Percentiles rank a stretch among this genome's conserved stretches.
phyloP scores from a whole-genome alignment of 768 basidiomycete species.

The Russula sp. region DNA sequence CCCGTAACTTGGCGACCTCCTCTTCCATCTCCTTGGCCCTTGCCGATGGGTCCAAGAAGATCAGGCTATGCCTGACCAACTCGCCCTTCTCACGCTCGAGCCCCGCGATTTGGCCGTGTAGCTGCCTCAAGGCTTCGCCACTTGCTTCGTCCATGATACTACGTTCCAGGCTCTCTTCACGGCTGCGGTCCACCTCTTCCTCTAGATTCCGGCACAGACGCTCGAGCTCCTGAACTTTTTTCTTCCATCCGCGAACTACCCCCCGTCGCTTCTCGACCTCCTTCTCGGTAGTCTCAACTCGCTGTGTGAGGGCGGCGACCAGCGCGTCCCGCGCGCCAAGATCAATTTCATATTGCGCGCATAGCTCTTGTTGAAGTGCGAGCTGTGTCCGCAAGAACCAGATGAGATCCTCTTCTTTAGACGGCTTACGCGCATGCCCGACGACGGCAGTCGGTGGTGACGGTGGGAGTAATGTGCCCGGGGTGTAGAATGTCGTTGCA shows the following conservation, averaged over 20 bases:
- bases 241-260: constrained; percentile 57
- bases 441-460: constrained; percentile 38
- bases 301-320: constrained; percentile 50
- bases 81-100: constrained; percentile 61
- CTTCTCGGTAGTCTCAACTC: constrained; percentile 47
- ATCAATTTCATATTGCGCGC: constrained; percentile 70
- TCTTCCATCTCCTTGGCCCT: constrained; percentile 32
- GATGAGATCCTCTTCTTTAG: constrained; percentile 65
- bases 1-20: constrained; percentile 45
- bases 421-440: constrained; percentile 49
- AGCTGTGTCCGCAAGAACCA: constrained; percentile 70
- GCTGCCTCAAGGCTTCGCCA: constrained; percentile 66
- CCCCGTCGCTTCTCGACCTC: constrained; percentile 55
- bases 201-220: constrained; percentile 57
- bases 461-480: constrained; percentile 61
- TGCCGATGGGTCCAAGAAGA: constrained; percentile 12
- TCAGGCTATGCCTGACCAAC: constrained; percentile 24
- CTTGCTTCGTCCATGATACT: constrained; percentile 83
- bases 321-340: constrained; percentile 66
- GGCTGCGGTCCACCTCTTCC: constrained; percentile 81
- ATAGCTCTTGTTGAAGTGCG: constrained; percentile 65
- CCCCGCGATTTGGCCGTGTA: constrained; percentile 73
- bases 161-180: constrained; percentile 72
- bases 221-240: constrained; percentile 71
- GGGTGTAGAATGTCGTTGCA: constrained; percentile 71